Percentiles rank a stretch among this genome's conserved stretches.
Evolutionary conservation across 2,329 filamentous ascomycete species (phyloP).

Genomic region (Penicillium sp.): DNA sequence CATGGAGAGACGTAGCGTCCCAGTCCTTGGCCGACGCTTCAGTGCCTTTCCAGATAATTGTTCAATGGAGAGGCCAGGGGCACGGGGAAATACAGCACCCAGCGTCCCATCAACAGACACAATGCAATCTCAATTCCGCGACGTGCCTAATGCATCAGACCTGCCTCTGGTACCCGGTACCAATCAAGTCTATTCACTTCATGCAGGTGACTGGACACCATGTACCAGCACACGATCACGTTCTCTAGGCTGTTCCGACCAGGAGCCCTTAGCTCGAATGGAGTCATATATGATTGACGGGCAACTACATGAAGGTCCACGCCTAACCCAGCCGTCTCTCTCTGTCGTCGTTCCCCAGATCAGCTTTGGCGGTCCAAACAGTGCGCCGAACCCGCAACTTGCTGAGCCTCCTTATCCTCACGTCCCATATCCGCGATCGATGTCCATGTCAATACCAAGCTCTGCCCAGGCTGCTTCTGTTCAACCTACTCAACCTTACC

Average conservation of each 20-base stretch:
- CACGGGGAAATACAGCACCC: not conserved
- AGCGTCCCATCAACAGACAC: conserved; percentile 14
- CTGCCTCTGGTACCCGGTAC: conserved; percentile 23
- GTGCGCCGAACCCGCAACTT: not conserved
- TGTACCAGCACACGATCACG: conserved; percentile 29
- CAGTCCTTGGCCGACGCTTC: conserved; percentile 15
- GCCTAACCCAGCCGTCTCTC: conserved; percentile 7
- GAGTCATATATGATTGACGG: conserved; percentile 24
- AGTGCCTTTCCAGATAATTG: conserved; percentile 12
- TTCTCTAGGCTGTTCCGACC: conserved; percentile 28
- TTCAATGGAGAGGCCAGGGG: conserved; percentile 16
- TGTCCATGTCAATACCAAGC: conserved; percentile 20
- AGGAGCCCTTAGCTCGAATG: conserved; percentile 26
- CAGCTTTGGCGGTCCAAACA: conserved; percentile 16
- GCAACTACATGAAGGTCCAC: conserved; percentile 11
- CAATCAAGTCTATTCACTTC: conserved; percentile 24
- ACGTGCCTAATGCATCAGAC: conserved; percentile 16
- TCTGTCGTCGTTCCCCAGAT: conserved; percentile 20
- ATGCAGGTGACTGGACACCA: conserved; percentile 29
- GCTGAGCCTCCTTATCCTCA: conserved; percentile 6
- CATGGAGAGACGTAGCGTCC: conserved; percentile 23
- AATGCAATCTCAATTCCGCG: conserved; percentile 24
- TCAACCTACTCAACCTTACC: conserved; percentile 10
- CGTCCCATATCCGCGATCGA: conserved; percentile 15
- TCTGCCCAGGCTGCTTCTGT: not conserved